Conservation (phyloP, 2,329 filamentous ascomycete genomes). For the Ophiostoma populinum region DNA sequence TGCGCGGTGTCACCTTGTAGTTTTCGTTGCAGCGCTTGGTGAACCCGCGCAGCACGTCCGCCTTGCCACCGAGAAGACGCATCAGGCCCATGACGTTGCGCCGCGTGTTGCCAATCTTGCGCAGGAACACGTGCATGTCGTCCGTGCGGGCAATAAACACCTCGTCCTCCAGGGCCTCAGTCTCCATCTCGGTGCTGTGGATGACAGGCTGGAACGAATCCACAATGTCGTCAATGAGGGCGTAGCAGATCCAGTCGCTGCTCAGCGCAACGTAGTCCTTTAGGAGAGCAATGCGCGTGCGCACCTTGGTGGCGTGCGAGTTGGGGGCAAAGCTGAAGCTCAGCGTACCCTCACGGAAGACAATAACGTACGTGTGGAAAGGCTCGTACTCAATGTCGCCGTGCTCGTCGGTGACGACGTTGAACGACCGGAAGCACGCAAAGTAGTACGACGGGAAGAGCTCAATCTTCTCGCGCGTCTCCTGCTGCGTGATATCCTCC, state of each 20-base stretch:
- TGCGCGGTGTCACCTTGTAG: slow-evolving; percentile 84
- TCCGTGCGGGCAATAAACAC: slow-evolving; percentile 85
- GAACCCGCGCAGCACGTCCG: slow-evolving; percentile 94
- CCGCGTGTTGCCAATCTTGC: slow-evolving; percentile 73
- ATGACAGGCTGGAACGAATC: slow-evolving; percentile 89
- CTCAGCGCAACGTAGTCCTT: slow-evolving; percentile 91
- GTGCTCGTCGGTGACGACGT: slow-evolving; percentile 56
- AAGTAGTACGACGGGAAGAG: slow-evolving; percentile 97
- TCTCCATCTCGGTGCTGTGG: slow-evolving; percentile 68
- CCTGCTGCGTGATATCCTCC: slow-evolving; percentile 89
- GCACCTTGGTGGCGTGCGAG: slow-evolving; percentile 72
- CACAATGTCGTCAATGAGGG: slow-evolving; percentile 95
- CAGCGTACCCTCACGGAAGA: slow-evolving; percentile 86
- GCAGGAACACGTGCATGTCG: slow-evolving; percentile 74
- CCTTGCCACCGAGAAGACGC: slow-evolving; percentile 86
- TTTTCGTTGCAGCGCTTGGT: slow-evolving; percentile 98
- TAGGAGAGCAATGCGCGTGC: slow-evolving; percentile 77
- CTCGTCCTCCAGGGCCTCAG: slow-evolving; percentile 85
- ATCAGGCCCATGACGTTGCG: slow-evolving; percentile 92
- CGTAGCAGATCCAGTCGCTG: slow-evolving; percentile 98
- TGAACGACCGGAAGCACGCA: slow-evolving; percentile 90
- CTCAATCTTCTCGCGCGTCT: slow-evolving; percentile 95
- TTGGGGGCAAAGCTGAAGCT: slow-evolving; percentile 89
- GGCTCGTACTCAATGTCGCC: slow-evolving; percentile 77
- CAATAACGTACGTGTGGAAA: slow-evolving; percentile 91